Evolutionary conservation across 2,329 filamentous ascomycete species (phyloP).

Genomic region (Orbilia javanica): DNA sequence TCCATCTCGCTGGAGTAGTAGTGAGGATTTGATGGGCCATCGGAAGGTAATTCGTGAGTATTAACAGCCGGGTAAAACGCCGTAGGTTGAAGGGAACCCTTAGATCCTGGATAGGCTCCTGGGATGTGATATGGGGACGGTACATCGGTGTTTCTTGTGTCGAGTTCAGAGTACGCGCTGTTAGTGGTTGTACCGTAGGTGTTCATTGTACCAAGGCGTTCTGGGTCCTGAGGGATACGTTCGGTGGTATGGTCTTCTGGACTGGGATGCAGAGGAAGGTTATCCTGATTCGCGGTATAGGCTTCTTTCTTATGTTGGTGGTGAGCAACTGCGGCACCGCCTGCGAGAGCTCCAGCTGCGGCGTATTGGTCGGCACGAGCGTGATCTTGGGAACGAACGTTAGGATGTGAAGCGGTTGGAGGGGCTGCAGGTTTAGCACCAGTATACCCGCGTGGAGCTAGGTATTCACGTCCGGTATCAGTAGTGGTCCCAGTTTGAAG

Average conservation of each 20-base stretch:
- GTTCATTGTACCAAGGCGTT: conserved; percentile 54
- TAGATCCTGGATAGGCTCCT: conserved; percentile 37
- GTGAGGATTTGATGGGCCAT: conserved; percentile 17
- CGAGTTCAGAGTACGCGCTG: conserved; percentile 54
- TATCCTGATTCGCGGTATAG: conserved; percentile 17
- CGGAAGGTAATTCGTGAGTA: conserved; percentile 28
- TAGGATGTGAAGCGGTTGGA: conserved; percentile 18
- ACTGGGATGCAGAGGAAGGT: conserved; percentile 36
- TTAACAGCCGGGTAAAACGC: conserved; percentile 42
- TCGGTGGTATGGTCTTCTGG: conserved; percentile 49
- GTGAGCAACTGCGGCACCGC: conserved; percentile 45
- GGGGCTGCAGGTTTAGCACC: conserved; percentile 34
- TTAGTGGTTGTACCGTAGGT: conserved; percentile 45
- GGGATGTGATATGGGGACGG: conserved; percentile 25
- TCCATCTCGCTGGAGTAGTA: conserved; percentile 51
- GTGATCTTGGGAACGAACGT: conserved; percentile 39
- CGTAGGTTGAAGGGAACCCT: conserved; percentile 28
- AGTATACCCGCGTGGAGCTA: conserved; percentile 46
- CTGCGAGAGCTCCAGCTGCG: conserved; percentile 47
- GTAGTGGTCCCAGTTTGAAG: conserved; percentile 31
- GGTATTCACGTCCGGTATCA: conserved; percentile 45
- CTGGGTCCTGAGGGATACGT: conserved; percentile 35
- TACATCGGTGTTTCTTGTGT: conserved; percentile 11
- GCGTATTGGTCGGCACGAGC: conserved; percentile 51
- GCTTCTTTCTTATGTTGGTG: conserved; percentile 45